These are phyloP conservation scores for Talinum fruticosum DNA, from an alignment of 148 eudicot species.

Conservation along the genomic window DNA sequence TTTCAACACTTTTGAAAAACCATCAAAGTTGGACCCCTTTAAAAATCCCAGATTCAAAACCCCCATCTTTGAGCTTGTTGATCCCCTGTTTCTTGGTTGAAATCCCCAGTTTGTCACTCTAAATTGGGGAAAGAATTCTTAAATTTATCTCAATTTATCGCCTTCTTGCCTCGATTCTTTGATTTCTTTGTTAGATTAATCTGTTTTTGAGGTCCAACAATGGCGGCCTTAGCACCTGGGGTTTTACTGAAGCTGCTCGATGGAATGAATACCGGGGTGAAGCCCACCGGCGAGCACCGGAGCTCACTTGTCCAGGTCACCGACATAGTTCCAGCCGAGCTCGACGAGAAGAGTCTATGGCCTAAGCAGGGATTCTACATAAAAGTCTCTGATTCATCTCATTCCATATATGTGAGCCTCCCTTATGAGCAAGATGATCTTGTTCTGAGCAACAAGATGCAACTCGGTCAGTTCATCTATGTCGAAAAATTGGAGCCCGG, in stretches of 20 bases:
- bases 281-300: slow-evolving; percentile 71
- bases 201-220: slow-evolving; percentile 4
- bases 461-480: slow-evolving; percentile 81
- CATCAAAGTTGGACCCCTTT: not conserved
- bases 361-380: slow-evolving; percentile 87
- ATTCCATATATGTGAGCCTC: slow-evolving; percentile 69
- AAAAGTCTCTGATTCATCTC: slow-evolving; percentile 83
- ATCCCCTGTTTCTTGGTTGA: slow-evolving; percentile 8
- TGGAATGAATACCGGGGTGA: slow-evolving; percentile 63
- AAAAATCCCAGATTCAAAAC: not conserved
- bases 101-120: slow-evolving; percentile 13
- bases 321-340: slow-evolving; percentile 88
- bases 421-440: slow-evolving; percentile 90
- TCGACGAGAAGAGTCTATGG: slow-evolving; percentile 72
- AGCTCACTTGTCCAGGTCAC: slow-evolving; percentile 77
- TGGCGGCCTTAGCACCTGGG: slow-evolving; percentile 80
- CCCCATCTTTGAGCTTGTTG: not conserved
- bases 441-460: slow-evolving; percentile 79
- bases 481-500: slow-evolving; percentile 72
- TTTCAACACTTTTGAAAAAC: not conserved
- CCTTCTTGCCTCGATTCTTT: not conserved
- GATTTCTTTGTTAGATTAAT: not conserved
- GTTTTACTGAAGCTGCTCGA: slow-evolving; percentile 65
- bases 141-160: not conserved
- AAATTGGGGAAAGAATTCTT: slow-evolving; percentile 15